Percentiles rank a stretch among this genome's conserved stretches.
Evolutionary conservation across 306 rosid genomes (phyloP).

Genomic region (Astragalus glycyphyllos): DNA sequence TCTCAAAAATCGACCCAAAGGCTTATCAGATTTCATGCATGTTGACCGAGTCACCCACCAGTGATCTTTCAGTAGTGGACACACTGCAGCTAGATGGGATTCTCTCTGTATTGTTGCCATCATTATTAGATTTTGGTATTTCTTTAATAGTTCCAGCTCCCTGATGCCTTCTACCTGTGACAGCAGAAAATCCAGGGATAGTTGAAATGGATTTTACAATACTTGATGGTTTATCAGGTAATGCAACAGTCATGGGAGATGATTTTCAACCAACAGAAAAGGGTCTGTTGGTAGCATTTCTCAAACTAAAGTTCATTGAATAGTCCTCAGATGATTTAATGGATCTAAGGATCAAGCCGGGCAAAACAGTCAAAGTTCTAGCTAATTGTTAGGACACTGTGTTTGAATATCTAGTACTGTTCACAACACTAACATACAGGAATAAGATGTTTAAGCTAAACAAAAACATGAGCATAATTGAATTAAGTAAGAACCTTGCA

Average conservation of each 20-base stretch:
- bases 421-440: not conserved
- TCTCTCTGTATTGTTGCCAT: constrained; percentile 43
- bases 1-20: constrained; percentile 82
- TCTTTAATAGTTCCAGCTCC: constrained; percentile 48
- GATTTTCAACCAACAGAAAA: too few species aligned
- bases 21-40: constrained; percentile 59
- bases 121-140: constrained; percentile 49
- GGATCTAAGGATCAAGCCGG: not conserved
- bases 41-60: constrained; percentile 29
- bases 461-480: not conserved
- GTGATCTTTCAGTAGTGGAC: constrained; percentile 47
- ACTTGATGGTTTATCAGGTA: constrained; percentile 76
- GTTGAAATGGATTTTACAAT: constrained; percentile 76
- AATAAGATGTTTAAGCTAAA: not conserved
- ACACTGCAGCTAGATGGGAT: constrained; percentile 43
- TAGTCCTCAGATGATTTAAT: too few species aligned
- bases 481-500: constrained; percentile 65
- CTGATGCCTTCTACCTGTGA: constrained; percentile 48
- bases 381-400: constrained; percentile 15
- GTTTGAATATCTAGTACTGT: constrained; percentile 24
- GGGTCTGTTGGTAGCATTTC: too few species aligned
- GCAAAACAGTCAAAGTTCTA: constrained; percentile 1
- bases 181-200: constrained; percentile 67
- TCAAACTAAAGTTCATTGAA: not conserved
- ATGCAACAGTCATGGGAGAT: constrained; percentile 72